These are phyloP conservation scores for Dactylellina leptospora DNA, from an alignment of 2,329 filamentous ascomycete species.

Conservation along the genomic window DNA sequence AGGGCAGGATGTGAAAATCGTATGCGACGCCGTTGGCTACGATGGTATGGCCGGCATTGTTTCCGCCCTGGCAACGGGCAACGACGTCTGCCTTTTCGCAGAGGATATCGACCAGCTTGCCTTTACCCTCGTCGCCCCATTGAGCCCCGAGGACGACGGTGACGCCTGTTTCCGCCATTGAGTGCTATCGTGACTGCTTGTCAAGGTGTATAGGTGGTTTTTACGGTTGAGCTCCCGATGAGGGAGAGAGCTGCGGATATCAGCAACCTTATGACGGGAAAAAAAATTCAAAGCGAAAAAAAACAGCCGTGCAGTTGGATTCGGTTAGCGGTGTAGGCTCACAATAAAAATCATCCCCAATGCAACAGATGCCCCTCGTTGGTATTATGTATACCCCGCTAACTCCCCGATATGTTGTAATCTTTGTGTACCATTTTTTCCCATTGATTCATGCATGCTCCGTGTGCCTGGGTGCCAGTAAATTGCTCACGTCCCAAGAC, in stretches of 20 bases:
- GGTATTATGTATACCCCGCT: no score
- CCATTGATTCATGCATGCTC: no score
- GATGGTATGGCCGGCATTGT: constrained; percentile 69
- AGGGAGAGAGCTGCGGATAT: no score
- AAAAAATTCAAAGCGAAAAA: not conserved
- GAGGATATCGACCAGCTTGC: constrained; percentile 70
- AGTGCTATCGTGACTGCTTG: no score
- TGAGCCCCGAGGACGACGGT: constrained; percentile 70
- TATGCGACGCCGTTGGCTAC: constrained; percentile 62
- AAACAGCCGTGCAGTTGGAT: not conserved
- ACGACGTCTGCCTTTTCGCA: constrained; percentile 66
- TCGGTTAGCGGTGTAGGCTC: no score
- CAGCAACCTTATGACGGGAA: not conserved
- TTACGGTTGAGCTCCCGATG: no score
- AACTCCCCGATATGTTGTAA: no score
- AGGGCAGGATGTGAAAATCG: constrained; percentile 69
- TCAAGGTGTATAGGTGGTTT: no score
- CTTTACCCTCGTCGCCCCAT: constrained; percentile 70
- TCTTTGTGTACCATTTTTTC: no score
- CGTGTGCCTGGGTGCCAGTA: not conserved
- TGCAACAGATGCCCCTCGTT: not conserved
- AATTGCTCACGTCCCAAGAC: constrained; percentile 9
- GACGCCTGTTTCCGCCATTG: constrained; percentile 38
- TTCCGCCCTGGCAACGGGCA: constrained; percentile 69
- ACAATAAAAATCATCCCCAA: not conserved